Evolutionary conservation across 805 yeast species (phyloP).

Genomic region (Candida alai): DNA sequence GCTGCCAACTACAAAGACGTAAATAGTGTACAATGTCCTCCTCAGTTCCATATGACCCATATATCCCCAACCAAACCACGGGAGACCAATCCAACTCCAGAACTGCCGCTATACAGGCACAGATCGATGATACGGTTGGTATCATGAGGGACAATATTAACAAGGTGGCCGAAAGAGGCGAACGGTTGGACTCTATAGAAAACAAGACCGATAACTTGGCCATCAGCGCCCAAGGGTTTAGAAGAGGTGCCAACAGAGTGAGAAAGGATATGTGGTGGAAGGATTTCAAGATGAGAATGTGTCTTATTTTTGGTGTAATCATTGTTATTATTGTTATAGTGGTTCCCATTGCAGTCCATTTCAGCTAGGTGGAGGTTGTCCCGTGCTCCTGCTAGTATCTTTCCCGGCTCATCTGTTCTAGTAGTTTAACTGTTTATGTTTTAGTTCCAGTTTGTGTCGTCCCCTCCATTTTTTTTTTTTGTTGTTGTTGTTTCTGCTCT

Average conservation of each 20-base stretch:
- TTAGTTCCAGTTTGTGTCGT: neutral
- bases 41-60: constrained; percentile 82
- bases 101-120: constrained; percentile 85
- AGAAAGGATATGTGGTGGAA: constrained; percentile 99
- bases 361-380: constrained; percentile 23
- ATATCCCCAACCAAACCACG: constrained; percentile 59
- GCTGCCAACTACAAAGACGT: no score
- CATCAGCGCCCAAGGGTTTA: constrained; percentile 88
- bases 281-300: constrained; percentile 93
- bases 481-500: no score
- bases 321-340: constrained; percentile 81
- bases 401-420: neutral
- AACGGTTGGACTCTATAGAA: constrained; percentile 85
- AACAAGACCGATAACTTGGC: constrained; percentile 92
- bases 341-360: constrained; percentile 92
- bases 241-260: constrained; percentile 94
- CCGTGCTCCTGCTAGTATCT: neutral
- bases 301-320: constrained; percentile 73
- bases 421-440: neutral
- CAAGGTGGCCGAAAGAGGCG: constrained; percentile 93
- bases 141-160: constrained; percentile 96
- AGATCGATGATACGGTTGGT: constrained; percentile 93
- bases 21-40: constrained; percentile 70
- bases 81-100: constrained; percentile 52
- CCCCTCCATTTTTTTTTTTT: no score